phyloP scores from a whole-genome alignment of 1,284 basidiomycete genomes.

The Mrakiaceae sp. region DNA sequence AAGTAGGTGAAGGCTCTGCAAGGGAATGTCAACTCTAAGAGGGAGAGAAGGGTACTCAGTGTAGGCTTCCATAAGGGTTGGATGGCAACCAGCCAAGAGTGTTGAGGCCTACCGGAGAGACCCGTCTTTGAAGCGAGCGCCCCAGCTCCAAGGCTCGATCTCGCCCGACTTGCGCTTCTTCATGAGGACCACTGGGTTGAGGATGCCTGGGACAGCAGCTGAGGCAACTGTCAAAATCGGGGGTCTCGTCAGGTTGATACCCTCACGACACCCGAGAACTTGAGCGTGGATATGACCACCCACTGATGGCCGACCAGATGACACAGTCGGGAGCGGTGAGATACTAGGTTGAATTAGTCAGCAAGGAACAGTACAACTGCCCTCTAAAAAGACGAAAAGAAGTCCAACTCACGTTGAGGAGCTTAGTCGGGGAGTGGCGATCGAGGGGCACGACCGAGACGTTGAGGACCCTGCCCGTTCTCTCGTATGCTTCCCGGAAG shows the following conservation, averaged over 20 bases:
- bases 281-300: background rate
- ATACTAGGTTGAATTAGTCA: slow-evolving; percentile 48
- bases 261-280: background rate
- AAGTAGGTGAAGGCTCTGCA: slow-evolving; percentile 83
- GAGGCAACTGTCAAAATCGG: slow-evolving; percentile 26
- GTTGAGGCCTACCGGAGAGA: slow-evolving; percentile 52
- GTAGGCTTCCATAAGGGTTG: background rate
- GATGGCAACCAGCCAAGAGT: too few species aligned
- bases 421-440: slow-evolving; percentile 57
- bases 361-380: slow-evolving; percentile 1
- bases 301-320: slow-evolving; percentile 43
- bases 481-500: slow-evolving; percentile 86
- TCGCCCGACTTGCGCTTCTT: slow-evolving; percentile 76
- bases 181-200: slow-evolving; percentile 84
- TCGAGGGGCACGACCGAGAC: slow-evolving; percentile 91
- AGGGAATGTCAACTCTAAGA: slow-evolving; percentile 78
- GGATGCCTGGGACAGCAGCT: slow-evolving; percentile 45
- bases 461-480: slow-evolving; percentile 87
- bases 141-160: slow-evolving; percentile 88
- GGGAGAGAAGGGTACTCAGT: background rate
- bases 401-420: background rate
- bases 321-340: slow-evolving; percentile 81
- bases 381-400: background rate
- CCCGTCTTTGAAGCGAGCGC: slow-evolving; percentile 62
- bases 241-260: background rate